Base-by-base conservation (phyloP, 192 early-diverging fungal genomes). In the Umbelopsis vinacea region DNA sequence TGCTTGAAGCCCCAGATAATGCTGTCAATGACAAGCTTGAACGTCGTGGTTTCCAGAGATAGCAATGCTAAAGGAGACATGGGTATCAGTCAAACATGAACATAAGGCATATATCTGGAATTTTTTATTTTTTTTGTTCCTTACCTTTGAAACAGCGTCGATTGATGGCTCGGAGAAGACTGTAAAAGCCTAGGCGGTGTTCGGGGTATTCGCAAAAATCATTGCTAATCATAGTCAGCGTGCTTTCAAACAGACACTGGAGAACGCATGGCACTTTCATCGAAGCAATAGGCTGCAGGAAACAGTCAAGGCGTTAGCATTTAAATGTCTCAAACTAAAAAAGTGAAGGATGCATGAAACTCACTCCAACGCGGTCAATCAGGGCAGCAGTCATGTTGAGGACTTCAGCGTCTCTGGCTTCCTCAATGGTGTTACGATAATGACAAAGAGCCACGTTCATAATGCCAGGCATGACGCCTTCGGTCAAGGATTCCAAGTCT, bases 1-100 rank as follows among this genome's bases (percentile, higher is more conserved):
- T 99, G 98, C 84, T 98, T 98, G 84, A 99, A 96, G 21, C 90
- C 96, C 97, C 97, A 99, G 46, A 98, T 92, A 53, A 98, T 90
- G 72, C 94, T 95, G 86, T 97, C 95, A 78, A 98, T 87, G 81
- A 97, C 86, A 24, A 98, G 88, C 70, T 93, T 93, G 84, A 99
- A 97, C 74, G 93, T 92, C 14, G 87, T 87, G 60, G 89, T 76
- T 2, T 93, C 90, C 40, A 98, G 81, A 54, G 85, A 86, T 67
- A 96, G 80, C 52, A 95, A 82, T 3, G 97, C 96, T 90, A 79
- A 29, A 38, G 52, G 37, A 67, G 7, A 14, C 1, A 9, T 21
- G 6, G 38, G 2, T 29, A 40, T 37, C 6, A 6, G 37, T 38
- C 24, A 46, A 3, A 19, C 10, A 29, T 29, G 23, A 19, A 14